Conservation (phyloP, 2,329 filamentous ascomycete genomes). For the Colletotrichum endophyticum region DNA sequence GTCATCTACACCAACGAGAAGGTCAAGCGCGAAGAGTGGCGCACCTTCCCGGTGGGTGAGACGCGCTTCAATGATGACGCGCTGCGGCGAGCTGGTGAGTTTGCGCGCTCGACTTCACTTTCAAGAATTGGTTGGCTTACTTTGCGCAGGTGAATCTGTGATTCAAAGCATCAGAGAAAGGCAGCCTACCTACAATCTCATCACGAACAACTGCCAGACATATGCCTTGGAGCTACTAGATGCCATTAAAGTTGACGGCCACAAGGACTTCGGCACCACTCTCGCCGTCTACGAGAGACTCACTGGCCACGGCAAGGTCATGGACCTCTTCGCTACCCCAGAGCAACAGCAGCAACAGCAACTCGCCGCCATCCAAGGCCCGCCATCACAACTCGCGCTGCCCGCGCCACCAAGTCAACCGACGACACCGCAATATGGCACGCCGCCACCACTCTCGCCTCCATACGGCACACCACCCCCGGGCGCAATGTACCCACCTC, state of each 20-base stretch:
- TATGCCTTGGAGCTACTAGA: constrained; percentile 59
- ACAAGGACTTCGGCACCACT: constrained; percentile 57
- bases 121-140: rapidly evolving
- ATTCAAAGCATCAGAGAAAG: constrained; percentile 56
- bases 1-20: constrained; percentile 61
- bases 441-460: not conserved
- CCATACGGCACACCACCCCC: constrained; percentile 23
- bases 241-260: constrained; percentile 55
- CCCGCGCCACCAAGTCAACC: constrained; percentile 52
- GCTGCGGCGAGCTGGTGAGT: constrained; percentile 50
- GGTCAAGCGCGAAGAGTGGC: constrained; percentile 52
- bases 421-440: constrained; percentile 25
- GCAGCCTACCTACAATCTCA: constrained; percentile 59
- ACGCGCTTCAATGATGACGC: constrained; percentile 62
- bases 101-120: not conserved
- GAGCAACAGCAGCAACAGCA: constrained; percentile 26
- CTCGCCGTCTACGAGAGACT: constrained; percentile 58
- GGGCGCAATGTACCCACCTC: not conserved
- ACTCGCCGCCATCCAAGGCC: not conserved
- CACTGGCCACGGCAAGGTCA: constrained; percentile 53
- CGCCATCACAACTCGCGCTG: constrained; percentile 29
- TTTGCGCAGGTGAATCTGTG: constrained; percentile 49
- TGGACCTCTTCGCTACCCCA: constrained; percentile 51
- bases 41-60: constrained; percentile 54
- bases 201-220: constrained; percentile 66